phyloP scores from a whole-genome alignment of 2,329 filamentous ascomycete genomes.

The Claviceps pazoutovae region DNA sequence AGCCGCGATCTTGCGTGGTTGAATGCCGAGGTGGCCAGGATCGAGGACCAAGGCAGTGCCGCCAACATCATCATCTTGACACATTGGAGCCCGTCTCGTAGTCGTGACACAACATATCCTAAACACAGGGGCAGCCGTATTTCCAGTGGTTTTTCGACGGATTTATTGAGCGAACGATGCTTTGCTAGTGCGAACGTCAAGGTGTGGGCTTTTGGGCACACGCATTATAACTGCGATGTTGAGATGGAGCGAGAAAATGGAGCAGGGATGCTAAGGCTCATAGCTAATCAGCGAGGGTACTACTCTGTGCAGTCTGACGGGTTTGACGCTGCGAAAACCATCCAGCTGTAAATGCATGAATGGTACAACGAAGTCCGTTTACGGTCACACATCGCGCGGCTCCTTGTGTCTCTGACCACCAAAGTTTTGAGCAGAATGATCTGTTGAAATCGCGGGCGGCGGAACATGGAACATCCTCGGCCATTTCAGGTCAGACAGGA shows the following conservation, averaged over 20 bases:
- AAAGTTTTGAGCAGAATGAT: no score
- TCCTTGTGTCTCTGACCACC: no score
- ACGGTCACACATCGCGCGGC: no score
- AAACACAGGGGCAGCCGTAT: constrained; percentile 17
- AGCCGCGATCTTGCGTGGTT: constrained; percentile 28
- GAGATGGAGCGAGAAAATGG: constrained; percentile 9
- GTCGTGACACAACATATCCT: constrained; percentile 20
- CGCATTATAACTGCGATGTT: constrained; percentile 32
- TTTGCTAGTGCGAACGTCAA: constrained; percentile 21
- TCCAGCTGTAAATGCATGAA: not conserved
- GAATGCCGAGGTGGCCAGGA: constrained; percentile 19
- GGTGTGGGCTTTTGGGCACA: constrained; percentile 36
- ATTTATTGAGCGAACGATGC: constrained; percentile 22
- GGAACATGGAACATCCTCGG: no score
- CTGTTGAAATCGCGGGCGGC: no score
- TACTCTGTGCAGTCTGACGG: constrained; percentile 23
- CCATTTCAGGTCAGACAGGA: no score
- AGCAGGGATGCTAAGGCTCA: constrained; percentile 16
- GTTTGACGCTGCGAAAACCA: constrained; percentile 15
- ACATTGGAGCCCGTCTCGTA: constrained; percentile 27
- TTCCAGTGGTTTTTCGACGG: constrained; percentile 23
- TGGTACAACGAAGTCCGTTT: no score
- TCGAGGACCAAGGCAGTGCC: constrained; percentile 9
- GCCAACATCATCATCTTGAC: constrained; percentile 24
- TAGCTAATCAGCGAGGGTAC: constrained; percentile 28